Conservation (phyloP, 768 basidiomycete species). For the Boletus rubroflammeus region DNA sequence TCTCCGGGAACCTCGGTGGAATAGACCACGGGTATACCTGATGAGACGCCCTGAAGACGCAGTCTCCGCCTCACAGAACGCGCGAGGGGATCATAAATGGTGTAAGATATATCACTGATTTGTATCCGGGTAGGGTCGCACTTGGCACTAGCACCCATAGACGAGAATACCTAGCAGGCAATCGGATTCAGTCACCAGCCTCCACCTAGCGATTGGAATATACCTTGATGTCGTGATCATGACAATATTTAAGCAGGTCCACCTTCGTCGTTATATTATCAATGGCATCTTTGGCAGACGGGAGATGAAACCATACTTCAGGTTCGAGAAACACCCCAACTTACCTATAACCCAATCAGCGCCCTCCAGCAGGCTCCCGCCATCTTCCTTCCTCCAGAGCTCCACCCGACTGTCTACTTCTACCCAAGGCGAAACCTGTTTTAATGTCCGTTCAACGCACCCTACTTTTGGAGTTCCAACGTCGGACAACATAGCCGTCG, state of each 20-base stretch:
- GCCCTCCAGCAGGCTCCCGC: slow-evolving; percentile 68
- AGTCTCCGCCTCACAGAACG: slow-evolving; percentile 81
- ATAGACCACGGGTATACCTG: slow-evolving; percentile 85
- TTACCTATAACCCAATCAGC: slow-evolving; percentile 93
- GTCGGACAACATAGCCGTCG: slow-evolving; percentile 81
- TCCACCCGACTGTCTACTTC: slow-evolving; percentile 81
- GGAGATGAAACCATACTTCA: slow-evolving; percentile 4
- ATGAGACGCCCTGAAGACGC: slow-evolving; percentile 55
- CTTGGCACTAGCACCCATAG: slow-evolving; percentile 96
- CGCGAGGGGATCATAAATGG: slow-evolving; percentile 93
- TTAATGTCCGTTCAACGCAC: slow-evolving; percentile 65
- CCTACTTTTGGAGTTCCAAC: slow-evolving; percentile 92
- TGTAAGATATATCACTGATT: slow-evolving; percentile 90
- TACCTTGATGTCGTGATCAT: slow-evolving; percentile 75
- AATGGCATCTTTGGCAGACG: slow-evolving; percentile 70
- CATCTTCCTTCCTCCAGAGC: slow-evolving; percentile 83
- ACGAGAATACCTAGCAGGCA: slow-evolving; percentile 73
- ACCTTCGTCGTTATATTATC: slow-evolving; percentile 98
- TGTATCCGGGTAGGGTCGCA: slow-evolving; percentile 93
- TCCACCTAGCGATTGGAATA: neutral
- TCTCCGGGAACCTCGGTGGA: slow-evolving; percentile 92
- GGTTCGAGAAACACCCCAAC: slow-evolving; percentile 15
- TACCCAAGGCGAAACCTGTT: slow-evolving; percentile 78
- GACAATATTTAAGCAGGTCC: slow-evolving; percentile 87
- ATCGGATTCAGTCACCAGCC: neutral